Base-by-base conservation (phyloP, 129 eudicot species). In the Centrapalus pauciflorus region DNA sequence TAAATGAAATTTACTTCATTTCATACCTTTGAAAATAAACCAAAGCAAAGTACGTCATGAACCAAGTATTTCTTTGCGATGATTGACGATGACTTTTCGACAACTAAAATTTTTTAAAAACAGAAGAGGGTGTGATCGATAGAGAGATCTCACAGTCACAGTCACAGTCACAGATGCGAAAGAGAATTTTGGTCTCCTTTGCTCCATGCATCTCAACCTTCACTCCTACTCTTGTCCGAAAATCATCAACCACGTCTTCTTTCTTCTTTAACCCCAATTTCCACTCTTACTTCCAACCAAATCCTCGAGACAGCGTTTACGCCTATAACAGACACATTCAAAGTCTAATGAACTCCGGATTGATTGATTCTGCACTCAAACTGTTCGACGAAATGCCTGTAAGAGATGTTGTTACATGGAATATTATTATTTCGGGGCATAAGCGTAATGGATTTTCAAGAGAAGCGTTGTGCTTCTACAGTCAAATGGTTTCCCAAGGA, bases 401-500 rank as follows among this genome's bases (percentile, higher is more conserved):
- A 41, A 71, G 88, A 20, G 97, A 90, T 77, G 77, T 69, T 14
- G 72, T 90, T 20, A 79, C 95, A 27, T 90, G 92, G 89, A 90
- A 90, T 76, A 73, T 72, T 16, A 32, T 90, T 23, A 84, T 90
- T 76, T 84, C 89, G 2, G 95, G 97, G 28, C 58, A 67, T 69
- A 65, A 80, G 46, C 68, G 68, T n/a, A 48, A 76, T 41, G 92
- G 92, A 43, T 68, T 56, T 61, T 43, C 62, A 25, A 40, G 9
- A 21, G 40, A 82, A 55, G 80, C 89, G 6, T 27, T 83, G 8
- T 61, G 33, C 19, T 56, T 84, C 20, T 87, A 87, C 60, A 20
- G 24, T 60, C 77, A 82, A 56, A 90, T 90, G 95, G 81, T 87
- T 21, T 73, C 37, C 10, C 64, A 80, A 63, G 92, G 92, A n/a